Evolutionary conservation across 352 stramenopile species (phyloP), one percentile per base, ranked within the genome.

Genomic region (Pythium folliculosum): DNA sequence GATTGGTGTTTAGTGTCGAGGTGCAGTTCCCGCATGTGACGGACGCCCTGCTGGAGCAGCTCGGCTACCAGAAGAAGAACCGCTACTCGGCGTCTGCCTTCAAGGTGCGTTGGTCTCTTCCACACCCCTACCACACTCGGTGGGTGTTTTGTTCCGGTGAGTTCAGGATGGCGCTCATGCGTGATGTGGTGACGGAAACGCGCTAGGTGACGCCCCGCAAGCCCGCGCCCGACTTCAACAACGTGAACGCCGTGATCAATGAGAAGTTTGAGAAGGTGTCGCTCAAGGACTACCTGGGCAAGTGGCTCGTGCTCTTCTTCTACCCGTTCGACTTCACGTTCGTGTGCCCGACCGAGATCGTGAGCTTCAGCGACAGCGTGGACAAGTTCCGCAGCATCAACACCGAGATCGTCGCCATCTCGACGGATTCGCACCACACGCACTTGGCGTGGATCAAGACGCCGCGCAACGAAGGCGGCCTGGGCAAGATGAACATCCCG

Each of bases 241-340:
- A 90, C 66, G 85, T 93, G 58, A 91, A 94, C 55, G 84, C 86
- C 25, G 86, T 94, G 16, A 53, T 94, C 22, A 75, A 91, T 54
- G 84, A 91, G 58, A 86, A 90, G 72, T 92, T 94, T 30, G 80
- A 88, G 63, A 91, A 89, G 73, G 50, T 94, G 43, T 92, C 82
- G 67, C 74, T 94, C 10, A 82, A 73, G 63, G 77, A 94, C 70
- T 91, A 91, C 77, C 58, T 51, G 50, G 78, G 79, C 74, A 85
- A 94, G 73, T 94, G 83, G 82, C 78, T 94, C 52, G 84, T 95
- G 60, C 76, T 95, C 3, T 93, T 95, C 71, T 95, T 95, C 77
- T 95, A 94, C 78, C 86, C 82, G 12, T 91, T 93, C 73, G 86
- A 94, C 73, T 94, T 94, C 54, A 95, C 87, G 27, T 95, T 95